A percentile compares a stretch with the other conserved stretches of the same genome.
Evolutionary conservation across 2,329 filamentous ascomycete genomes (phyloP).

Genomic region (Zymoseptoria ardabiliae): DNA sequence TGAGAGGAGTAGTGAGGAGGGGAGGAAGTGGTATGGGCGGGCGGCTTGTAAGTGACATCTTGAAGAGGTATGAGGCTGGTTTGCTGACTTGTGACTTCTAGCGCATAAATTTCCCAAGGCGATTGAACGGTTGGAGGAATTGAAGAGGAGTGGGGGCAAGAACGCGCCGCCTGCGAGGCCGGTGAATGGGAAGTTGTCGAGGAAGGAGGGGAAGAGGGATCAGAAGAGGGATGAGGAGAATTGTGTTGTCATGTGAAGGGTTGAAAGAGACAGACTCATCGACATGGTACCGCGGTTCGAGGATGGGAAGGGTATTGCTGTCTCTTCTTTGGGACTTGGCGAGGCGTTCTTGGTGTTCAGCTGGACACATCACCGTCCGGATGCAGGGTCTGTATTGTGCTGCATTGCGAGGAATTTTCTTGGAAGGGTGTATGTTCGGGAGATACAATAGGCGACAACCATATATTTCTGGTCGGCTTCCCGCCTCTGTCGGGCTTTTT

Average conservation of each 20-base stretch:
- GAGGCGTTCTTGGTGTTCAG: no score
- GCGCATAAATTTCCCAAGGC: conserved; percentile 94
- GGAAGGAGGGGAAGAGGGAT: conserved; percentile 74
- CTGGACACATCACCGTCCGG: no score
- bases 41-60: conserved; percentile 70
- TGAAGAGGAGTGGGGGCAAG: conserved; percentile 66
- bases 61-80: neutral
- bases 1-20: conserved; percentile 80
- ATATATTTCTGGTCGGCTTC: no score
- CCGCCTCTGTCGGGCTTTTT: no score
- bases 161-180: conserved; percentile 34
- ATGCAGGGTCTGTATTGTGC: no score
- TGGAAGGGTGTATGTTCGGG: no score
- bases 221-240: conserved; percentile 83
- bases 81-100: conserved; percentile 32
- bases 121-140: conserved; percentile 81
- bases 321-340: no score
- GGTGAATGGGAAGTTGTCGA: conserved; percentile 70
- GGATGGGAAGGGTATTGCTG: no score
- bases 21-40: conserved; percentile 96
- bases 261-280: no score
- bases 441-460: no score
- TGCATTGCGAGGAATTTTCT: no score
- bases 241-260: conserved; percentile 66
- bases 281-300: no score